These are phyloP conservation scores for Blastomyces emzantsi DNA, from an alignment of 2,329 filamentous ascomycete genomes.

Conservation along the genomic window DNA sequence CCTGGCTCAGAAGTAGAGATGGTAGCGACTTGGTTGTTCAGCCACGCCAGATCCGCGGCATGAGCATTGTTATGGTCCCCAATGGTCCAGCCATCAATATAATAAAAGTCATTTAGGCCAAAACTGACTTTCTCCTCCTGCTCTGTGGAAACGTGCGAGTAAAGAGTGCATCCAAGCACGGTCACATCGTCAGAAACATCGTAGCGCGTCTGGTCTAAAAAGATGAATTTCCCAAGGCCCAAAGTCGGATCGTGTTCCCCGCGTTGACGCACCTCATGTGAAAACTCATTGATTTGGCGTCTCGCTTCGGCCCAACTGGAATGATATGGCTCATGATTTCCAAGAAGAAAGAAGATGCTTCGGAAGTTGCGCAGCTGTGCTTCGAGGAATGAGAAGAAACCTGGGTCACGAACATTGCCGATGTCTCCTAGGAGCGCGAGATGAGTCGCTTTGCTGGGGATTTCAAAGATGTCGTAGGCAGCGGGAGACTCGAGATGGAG, in stretches of 20 bases:
- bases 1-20: slow-evolving; percentile 25
- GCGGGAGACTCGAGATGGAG: slow-evolving; percentile 47
- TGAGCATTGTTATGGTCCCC: slow-evolving; percentile 27
- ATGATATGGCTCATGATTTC: background rate
- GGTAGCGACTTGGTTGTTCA: slow-evolving; percentile 30
- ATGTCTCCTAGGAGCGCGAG: slow-evolving; percentile 52
- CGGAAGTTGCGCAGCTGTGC: background rate
- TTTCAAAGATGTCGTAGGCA: slow-evolving; percentile 44
- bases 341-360: background rate
- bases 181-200: slow-evolving; percentile 31
- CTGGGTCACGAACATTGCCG: slow-evolving; percentile 39
- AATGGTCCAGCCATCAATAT: slow-evolving; percentile 33
- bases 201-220: slow-evolving; percentile 34
- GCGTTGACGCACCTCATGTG: slow-evolving; percentile 17
- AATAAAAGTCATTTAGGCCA: slow-evolving; percentile 46
- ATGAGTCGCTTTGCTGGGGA: slow-evolving; percentile 41
- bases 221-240: slow-evolving; percentile 30
- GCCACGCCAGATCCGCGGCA: slow-evolving; percentile 29
- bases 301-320: slow-evolving; percentile 21
- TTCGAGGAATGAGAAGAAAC: slow-evolving; percentile 38
- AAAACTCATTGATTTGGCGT: slow-evolving; percentile 21
- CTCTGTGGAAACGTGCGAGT: slow-evolving; percentile 39
- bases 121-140: slow-evolving; percentile 33
- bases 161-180: slow-evolving; percentile 43
- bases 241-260: slow-evolving; percentile 5